These are phyloP conservation scores for Salisapilia sapeloensis DNA, from an alignment of 352 stramenopile species.

Conservation along the genomic window DNA sequence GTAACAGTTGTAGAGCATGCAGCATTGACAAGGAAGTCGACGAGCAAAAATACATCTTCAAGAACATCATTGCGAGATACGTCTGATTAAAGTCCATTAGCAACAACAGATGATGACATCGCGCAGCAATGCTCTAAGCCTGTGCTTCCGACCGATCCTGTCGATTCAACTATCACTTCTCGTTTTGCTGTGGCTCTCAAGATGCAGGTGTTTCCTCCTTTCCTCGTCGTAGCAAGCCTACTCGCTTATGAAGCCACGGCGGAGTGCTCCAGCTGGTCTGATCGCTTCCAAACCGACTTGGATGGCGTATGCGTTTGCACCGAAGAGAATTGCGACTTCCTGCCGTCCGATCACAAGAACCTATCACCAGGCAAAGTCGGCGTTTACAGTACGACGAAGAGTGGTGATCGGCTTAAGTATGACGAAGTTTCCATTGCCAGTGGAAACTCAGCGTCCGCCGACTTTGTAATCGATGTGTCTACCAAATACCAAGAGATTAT, in stretches of 20 bases:
- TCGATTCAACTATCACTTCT: no score
- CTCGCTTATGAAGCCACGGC: not conserved
- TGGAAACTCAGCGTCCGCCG: conserved; percentile 2
- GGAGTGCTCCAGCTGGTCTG: conserved; percentile 13
- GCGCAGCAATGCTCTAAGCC: no score
- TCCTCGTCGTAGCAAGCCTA: no score
- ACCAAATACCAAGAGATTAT: conserved; percentile 44
- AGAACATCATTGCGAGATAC: no score
- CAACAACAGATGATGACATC: no score
- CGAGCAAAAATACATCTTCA: no score
- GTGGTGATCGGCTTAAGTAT: conserved; percentile 24
- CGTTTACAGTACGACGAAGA: conserved; percentile 29
- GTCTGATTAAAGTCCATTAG: no score
- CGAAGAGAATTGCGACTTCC: conserved; percentile 12
- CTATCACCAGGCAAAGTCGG: conserved; percentile 11
- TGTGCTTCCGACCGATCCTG: no score
- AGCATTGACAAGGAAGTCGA: no score
- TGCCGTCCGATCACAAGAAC: conserved; percentile 12
- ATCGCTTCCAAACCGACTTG: conserved; percentile 17
- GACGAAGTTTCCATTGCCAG: conserved; percentile 4
- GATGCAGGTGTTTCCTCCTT: no score
- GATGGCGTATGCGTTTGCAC: conserved; percentile 43
- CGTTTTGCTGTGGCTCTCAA: no score
- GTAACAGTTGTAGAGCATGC: no score
- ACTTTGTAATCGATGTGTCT: conserved; percentile 14